Base-by-base conservation (phyloP, 1,284 basidiomycete genomes). In the Neolentinus lepideus region DNA sequence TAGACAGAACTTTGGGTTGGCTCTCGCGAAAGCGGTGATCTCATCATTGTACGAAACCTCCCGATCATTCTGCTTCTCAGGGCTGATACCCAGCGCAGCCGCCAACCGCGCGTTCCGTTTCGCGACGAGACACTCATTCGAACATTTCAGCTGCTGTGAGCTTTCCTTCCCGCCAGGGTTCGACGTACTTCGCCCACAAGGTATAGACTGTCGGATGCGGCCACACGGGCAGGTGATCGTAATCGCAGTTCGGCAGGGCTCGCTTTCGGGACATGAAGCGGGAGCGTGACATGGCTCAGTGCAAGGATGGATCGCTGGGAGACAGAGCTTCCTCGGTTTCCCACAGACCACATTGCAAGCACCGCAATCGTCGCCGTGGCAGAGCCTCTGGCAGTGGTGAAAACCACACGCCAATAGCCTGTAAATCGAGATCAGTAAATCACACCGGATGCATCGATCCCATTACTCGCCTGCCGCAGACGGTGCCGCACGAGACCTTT, bases 51-150 rank as follows among this genome's bases (percentile, higher is more conserved):
- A 94, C 2, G 73, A 77, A 12, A 79, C 77, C 33, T 72, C 74
- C 55, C 67, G 68, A 31, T 68, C 53, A 56, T 69, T 58, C 57
- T 68, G 73, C 59, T 59, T 69, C 25, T 80, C 79, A 1, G 75
- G 64, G 52, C 69, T 83, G 64, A 97, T 94, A 0, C 92, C 92
- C 4, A 98, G 71, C 0, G 94, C 94, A 47, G 94, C 91, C 1
- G 94, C 94, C 8, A 98, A 72, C 29, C 84, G 75, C 0, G 87
- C 89, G 63, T 95, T 96, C 9, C 94, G 81, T 67, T 94, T 90
- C 50, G 87, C 89, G 29, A 92, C 75, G 22, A 75, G 75, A 63
- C 94, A 96, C 56, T 94, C 91, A 52, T 81, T 84, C 33, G 83
- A 84, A 63, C 93, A 97, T 60, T 88, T 88, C 16, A 87, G 76